Base-by-base conservation (phyloP, 371 early-diverging fungal species). In the Rhizomucor pusillus region DNA sequence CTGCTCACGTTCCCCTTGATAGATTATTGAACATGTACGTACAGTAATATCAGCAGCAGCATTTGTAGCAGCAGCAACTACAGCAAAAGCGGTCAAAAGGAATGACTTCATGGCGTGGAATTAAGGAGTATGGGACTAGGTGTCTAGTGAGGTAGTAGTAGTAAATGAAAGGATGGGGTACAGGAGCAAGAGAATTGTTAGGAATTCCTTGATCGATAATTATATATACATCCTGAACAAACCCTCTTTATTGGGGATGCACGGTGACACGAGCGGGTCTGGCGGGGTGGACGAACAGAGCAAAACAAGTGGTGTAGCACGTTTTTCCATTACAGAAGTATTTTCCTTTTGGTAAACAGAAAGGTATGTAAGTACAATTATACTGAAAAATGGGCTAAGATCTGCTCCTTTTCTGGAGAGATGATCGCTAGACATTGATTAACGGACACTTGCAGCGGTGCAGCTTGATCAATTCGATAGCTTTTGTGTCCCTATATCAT, bases 41-140 rank as follows among this genome's bases (percentile, higher is more conserved):
- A 64, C 59, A 6, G 54, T 59, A 13, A 65, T 54, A 23, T 25
- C 39, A n/a, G 60, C 60, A 33, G 54, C 49, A 39, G 56, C 53
- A n/a, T 53, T 33, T 39, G 54, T 20, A 41, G 60, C 60, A 46
- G 54, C 35, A n/a, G 60, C 60, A 39, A 37, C 49, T 43, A 57
- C 18, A 50, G 56, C 44, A 45, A 53, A 19, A 34, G 60, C 48
- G 50, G 60, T 45, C 47, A 57, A 35, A 54, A 52, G 23, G 44
- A 56, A 29, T 40, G 57, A 62, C 50, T 62, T 62, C 62, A 62
- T 62, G 36, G 18, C 48, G 29, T 37, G 5, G 37, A 41, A 43
- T 36, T 3, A 29, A 29, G 36, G 40, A 52, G 16, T 10, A 22
- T n/a, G 23, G 43, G 54, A 49, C 16, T 39, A 35, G 33, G 25